Percentiles rank a stretch among this genome's conserved stretches.
These are phyloP conservation scores for Prosopis cineraria DNA, from an alignment of 306 rosid genomes.

Conservation along the genomic window DNA sequence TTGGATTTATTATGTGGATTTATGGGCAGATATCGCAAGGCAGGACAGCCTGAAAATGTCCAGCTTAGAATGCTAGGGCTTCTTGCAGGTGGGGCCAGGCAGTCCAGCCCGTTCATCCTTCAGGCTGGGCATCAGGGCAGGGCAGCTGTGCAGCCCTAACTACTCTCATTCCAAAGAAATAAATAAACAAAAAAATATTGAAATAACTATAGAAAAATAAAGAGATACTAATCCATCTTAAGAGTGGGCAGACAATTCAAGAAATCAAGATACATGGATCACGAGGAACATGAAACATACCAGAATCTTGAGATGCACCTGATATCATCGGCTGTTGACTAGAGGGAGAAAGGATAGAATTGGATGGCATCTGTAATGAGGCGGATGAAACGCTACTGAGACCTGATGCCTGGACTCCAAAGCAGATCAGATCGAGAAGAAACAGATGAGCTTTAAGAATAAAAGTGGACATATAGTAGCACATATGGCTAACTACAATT, in stretches of 20 bases:
- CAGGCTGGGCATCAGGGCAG: too few species aligned
- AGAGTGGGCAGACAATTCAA: background rate
- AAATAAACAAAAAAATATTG: background rate
- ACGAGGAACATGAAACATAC: slow-evolving; percentile 40
- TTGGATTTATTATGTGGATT: too few species aligned
- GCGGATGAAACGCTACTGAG: slow-evolving; percentile 55
- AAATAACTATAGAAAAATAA: background rate
- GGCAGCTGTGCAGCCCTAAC: too few species aligned
- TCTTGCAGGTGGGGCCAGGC: too few species aligned
- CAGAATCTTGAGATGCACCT: slow-evolving; percentile 59
- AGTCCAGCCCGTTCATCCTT: too few species aligned
- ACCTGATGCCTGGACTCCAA: slow-evolving; percentile 67
- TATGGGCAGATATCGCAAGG: too few species aligned
- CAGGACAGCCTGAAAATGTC: too few species aligned
- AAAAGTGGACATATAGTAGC: slow-evolving; percentile 49
- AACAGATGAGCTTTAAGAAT: slow-evolving; percentile 55
- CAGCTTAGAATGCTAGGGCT: too few species aligned
- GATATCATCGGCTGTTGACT: slow-evolving; percentile 58
- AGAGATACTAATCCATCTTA: background rate
- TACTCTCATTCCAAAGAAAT: too few species aligned
- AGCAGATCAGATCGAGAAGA: slow-evolving; percentile 60
- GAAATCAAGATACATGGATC: background rate
- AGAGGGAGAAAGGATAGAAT: slow-evolving; percentile 62
- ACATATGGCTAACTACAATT: background rate
- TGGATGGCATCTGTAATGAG: slow-evolving; percentile 63